phyloP scores from a whole-genome alignment of 2,329 filamentous ascomycete species.

The Phyllosticta citribraziliensis region DNA sequence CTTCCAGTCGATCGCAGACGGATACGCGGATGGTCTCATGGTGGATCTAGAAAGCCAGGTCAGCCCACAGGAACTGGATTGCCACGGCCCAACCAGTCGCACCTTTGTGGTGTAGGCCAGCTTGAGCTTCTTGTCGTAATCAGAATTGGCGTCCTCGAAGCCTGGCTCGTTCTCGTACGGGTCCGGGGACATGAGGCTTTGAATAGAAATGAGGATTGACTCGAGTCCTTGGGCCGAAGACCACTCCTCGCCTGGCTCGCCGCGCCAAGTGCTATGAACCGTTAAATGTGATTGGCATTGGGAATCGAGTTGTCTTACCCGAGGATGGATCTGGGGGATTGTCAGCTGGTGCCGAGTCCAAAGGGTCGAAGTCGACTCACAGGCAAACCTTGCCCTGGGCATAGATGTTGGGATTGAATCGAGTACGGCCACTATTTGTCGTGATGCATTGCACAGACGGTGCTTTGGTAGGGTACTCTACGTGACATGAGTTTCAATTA shows the following conservation, averaged over 20 bases:
- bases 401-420: constrained; percentile 98
- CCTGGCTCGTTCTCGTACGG: constrained; percentile 96
- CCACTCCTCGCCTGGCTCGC: constrained; percentile 87
- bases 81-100: constrained; percentile 8
- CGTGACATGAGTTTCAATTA: neutral
- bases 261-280: constrained; percentile 71
- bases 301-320: constrained; percentile 47
- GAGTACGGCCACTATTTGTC: constrained; percentile 76
- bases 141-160: constrained; percentile 64
- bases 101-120: constrained; percentile 72
- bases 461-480: constrained; percentile 66
- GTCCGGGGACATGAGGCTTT: constrained; percentile 88
- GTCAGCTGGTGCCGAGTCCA: constrained; percentile 8
- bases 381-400: constrained; percentile 83
- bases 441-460: constrained; percentile 59
- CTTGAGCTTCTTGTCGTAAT: constrained; percentile 63
- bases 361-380: constrained; percentile 41
- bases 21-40: constrained; percentile 84
- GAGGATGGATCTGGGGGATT: constrained; percentile 59
- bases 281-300: constrained; percentile 14
- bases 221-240: constrained; percentile 92
- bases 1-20: constrained; percentile 76
- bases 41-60: constrained; percentile 53
- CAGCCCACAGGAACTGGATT: neutral
- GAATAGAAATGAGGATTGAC: constrained; percentile 88